A percentile compares a stretch with the other conserved stretches of the same genome.
Conservation (phyloP, 371 early-diverging fungal genomes). For the Mucor irregularis region DNA sequence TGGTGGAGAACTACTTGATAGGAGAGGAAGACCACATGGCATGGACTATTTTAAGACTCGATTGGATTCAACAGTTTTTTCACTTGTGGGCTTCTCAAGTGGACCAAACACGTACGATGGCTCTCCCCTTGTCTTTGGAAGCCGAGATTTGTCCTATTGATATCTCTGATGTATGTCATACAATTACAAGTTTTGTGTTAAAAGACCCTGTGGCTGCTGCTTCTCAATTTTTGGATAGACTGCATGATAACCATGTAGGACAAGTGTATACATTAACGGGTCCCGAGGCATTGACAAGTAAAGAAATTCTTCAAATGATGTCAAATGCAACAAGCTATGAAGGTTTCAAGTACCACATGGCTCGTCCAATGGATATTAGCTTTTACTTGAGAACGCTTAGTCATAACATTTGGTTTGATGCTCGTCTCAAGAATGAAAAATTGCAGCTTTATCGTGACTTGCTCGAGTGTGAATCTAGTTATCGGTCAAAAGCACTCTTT, state of each 20-base stretch:
- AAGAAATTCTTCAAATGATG: conserved; percentile 25
- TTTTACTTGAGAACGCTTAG: conserved; percentile 32
- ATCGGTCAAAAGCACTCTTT: conserved; percentile 17
- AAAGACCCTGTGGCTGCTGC: not conserved
- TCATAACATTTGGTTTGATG: conserved; percentile 45
- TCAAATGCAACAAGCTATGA: conserved; percentile 26
- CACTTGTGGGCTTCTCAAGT: conserved; percentile 34
- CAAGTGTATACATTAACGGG: conserved; percentile 46
- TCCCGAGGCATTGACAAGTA: conserved; percentile 29
- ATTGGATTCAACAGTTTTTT: conserved; percentile 43
- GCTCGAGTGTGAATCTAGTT: conserved; percentile 18
- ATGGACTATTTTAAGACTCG: conserved; percentile 24
- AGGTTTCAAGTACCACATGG: conserved; percentile 17
- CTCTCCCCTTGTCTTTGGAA: conserved; percentile 26
- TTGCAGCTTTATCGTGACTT: conserved; percentile 25
- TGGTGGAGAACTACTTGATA: conserved; percentile 34
- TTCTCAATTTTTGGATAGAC: not conserved
- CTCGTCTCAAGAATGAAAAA: conserved; percentile 39
- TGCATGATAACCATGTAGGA: conserved; percentile 29
- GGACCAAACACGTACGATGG: conserved; percentile 22
- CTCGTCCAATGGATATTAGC: conserved; percentile 36
- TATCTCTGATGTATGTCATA: conserved; percentile 37
- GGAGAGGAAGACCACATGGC: conserved; percentile 2
- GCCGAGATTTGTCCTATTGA: conserved; percentile 43
- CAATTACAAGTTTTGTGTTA: conserved; percentile 17